Base-by-base conservation (phyloP, 1,284 basidiomycete genomes). In the Trichosporon sp. region DNA sequence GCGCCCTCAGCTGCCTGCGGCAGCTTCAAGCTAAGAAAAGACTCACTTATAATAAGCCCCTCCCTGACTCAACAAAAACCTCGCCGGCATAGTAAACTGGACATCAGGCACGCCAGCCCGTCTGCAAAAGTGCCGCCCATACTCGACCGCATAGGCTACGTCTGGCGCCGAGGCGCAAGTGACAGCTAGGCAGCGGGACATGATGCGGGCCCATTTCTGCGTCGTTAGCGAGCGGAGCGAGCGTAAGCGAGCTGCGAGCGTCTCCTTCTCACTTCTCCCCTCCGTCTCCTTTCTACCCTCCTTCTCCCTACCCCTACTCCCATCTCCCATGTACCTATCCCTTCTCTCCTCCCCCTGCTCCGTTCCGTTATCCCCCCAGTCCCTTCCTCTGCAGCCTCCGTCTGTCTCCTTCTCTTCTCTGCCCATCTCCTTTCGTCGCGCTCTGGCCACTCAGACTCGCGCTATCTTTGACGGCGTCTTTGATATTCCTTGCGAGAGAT, bases 141-240 rank as follows among this genome's bases (percentile, higher is more conserved):
- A 78, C 64, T 77, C 77, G 14, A 71, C 32, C 2, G 73, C 77
- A 60, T 79, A 79, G 0, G 73, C 76, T 7, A 74, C 70, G 63
- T 77, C 76, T 0, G 76, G 71, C 3, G 74, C 72, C 0, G 74
- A 75, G 7, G 36, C 37, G 62, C 76, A 78, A 2, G 21, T 29
- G 1, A 56, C 14, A 13, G 73, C 66, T 3, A 79, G 67, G 62
- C 77, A 79, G 4, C 29, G 21, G 13, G 67, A 31, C 44, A 77
- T 65, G 49, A 67, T 54, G 1, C 16, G 25, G 4, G n/a, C 33
- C 72, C 71, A 73, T 23, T 44, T 10, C 70, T 73, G 54, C 13
- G n/a, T 6, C 19, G 19, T 14, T 4, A 27, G 16, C 23, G 33
- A 6, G 37, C 31, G 36, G 9, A 37, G 25, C 21, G 32, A 23